Evolutionary conservation across 441 rosid species (phyloP).

Genomic region (Raphanus hybrid): DNA sequence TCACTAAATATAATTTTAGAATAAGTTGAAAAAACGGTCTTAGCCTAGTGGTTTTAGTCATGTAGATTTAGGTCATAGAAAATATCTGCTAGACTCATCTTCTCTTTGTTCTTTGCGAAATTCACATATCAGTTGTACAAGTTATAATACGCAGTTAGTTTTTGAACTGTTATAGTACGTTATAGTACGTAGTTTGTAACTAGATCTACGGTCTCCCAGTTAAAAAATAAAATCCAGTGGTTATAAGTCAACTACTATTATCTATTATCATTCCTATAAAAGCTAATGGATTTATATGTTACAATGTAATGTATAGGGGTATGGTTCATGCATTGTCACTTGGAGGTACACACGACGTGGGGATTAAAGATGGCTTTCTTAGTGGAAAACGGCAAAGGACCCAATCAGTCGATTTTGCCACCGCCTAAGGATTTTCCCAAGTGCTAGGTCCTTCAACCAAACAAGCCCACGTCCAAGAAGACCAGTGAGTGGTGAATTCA

Average conservation of each 20-base stretch:
- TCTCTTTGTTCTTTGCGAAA: background rate
- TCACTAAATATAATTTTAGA: background rate
- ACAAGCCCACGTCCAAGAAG: slow-evolving; percentile 34
- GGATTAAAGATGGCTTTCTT: slow-evolving; percentile 94
- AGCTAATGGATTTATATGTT: slow-evolving; percentile 43
- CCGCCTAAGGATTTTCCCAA: slow-evolving; percentile 87
- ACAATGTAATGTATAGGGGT: slow-evolving; percentile 41
- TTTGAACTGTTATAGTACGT: too few species aligned
- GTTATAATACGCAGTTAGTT: too few species aligned
- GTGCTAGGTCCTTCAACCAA: slow-evolving; percentile 48
- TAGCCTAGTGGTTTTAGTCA: background rate
- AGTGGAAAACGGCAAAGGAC: slow-evolving; percentile 91
- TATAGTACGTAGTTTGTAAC: background rate
- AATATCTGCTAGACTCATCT: background rate
- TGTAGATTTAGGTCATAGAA: background rate
- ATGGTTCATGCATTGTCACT: slow-evolving; percentile 67
- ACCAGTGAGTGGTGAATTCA: slow-evolving; percentile 13
- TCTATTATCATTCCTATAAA: background rate
- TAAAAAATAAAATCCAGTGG: background rate
- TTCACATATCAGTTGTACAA: background rate
- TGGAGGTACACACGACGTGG: slow-evolving; percentile 92
- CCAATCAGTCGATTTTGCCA: slow-evolving; percentile 77
- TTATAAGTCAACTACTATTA: slow-evolving; percentile 19
- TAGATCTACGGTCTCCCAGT: background rate
- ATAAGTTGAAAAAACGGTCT: background rate